phyloP scores from a whole-genome alignment of 2,329 filamentous ascomycete genomes.

The Periconia digitata region DNA sequence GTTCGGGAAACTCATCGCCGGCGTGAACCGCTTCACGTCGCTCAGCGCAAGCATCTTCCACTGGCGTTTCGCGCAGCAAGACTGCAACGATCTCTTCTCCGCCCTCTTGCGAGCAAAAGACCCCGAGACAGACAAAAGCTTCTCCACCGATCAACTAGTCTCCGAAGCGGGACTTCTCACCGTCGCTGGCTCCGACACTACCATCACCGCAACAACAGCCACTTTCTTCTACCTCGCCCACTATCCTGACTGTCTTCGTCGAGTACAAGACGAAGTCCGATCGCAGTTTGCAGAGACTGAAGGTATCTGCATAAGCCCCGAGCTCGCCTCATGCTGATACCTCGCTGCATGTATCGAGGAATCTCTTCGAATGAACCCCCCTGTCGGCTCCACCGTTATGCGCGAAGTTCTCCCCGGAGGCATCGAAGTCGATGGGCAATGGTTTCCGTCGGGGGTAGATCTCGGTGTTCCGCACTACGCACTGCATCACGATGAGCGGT shows the following conservation, averaged over 20 bases:
- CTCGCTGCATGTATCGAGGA: conserved; percentile 25
- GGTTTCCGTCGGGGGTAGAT: conserved; percentile 16
- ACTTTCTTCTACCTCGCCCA: conserved; percentile 41
- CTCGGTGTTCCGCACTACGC: conserved; percentile 19
- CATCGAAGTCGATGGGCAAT: conserved; percentile 17
- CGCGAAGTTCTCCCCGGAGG: conserved; percentile 13
- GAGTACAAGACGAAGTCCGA: conserved; percentile 6
- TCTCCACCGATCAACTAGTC: conserved; percentile 41
- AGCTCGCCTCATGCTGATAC: conserved; percentile 15
- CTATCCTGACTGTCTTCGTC: conserved; percentile 12
- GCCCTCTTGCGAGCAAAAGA: conserved; percentile 44
- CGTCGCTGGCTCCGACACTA: conserved; percentile 43
- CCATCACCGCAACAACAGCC: conserved; percentile 28
- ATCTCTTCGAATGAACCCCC: conserved; percentile 19
- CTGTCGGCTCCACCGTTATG: conserved; percentile 17
- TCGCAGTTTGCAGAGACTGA: conserved; percentile 12
- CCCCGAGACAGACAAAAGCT: conserved; percentile 35
- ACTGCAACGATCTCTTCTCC: conserved; percentile 41
- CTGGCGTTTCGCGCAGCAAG: conserved; percentile 10
- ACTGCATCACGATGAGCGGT: conserved; percentile 21
- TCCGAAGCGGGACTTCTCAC: conserved; percentile 48
- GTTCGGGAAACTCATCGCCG: not conserved
- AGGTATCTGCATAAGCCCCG: conserved; percentile 16
- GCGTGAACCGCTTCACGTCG: not conserved
- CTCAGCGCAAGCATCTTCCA: conserved; percentile 3